Conservation (phyloP, 2,329 filamentous ascomycete genomes). For the Pseudogymnoascus sp. region DNA sequence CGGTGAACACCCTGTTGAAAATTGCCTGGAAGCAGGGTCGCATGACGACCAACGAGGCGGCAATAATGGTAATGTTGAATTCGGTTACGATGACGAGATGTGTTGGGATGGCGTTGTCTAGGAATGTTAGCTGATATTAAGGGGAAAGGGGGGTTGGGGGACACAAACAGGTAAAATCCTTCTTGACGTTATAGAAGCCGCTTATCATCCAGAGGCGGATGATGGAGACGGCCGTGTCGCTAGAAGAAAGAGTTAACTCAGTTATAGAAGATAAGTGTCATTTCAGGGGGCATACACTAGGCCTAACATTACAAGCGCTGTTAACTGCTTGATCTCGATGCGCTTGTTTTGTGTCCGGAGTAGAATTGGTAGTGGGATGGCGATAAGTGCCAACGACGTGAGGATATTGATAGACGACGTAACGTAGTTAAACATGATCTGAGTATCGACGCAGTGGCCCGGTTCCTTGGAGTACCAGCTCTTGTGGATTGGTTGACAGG, state of each 20-base stretch:
- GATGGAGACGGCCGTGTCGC: not conserved
- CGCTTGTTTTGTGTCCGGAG: conserved; percentile 4
- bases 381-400: conserved; percentile 14
- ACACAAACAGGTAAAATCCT: not conserved
- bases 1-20: conserved; percentile 1
- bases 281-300: conserved; percentile 14
- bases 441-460: conserved; percentile 14
- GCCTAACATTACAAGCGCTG: conserved; percentile 16
- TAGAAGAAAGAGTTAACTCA: not conserved
- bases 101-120: conserved; percentile 10
- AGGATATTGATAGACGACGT: conserved; percentile 16
- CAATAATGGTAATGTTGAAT: conserved; percentile 18
- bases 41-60: conserved; percentile 18
- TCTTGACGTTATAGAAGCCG: not conserved
- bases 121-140: not conserved
- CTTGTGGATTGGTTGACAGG: conserved; percentile 12
- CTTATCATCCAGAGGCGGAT: conserved; percentile 8
- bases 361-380: conserved; percentile 15
- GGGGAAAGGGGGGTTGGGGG: not conserved
- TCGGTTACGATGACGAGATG: conserved; percentile 15
- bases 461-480: not conserved
- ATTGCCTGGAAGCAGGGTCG: conserved; percentile 15
- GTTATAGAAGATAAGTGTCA: not conserved
- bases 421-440: conserved; percentile 12
- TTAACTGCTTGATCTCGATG: conserved; percentile 15